Conservation (phyloP, 495 filamentous ascomycete genomes). For the Hypoxylon rickii region DNA sequence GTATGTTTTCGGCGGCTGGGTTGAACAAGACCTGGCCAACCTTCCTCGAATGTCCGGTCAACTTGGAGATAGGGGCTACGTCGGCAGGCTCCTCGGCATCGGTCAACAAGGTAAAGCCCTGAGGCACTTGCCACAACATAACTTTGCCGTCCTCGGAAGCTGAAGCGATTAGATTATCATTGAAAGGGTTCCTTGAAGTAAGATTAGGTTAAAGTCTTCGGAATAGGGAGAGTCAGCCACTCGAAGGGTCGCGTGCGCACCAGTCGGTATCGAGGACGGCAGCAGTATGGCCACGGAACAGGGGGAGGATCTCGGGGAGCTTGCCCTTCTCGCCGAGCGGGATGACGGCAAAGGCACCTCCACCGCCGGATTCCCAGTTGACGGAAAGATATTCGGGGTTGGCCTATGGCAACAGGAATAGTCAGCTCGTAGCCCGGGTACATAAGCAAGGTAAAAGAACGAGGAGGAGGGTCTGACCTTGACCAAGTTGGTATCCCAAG, state of each 20-base stretch:
- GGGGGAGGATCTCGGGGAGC: conserved; percentile 86
- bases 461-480: conserved; percentile 64
- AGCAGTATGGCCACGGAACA: conserved; percentile 95
- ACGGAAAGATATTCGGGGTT: conserved; percentile 96
- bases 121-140: conserved; percentile 93
- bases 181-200: conserved; percentile 83
- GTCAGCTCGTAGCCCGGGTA: conserved; percentile 33
- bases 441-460: background rate
- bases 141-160: conserved; percentile 96
- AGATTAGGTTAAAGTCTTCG: conserved; percentile 41
- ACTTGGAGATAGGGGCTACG: conserved; percentile 76
- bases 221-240: conserved; percentile 25
- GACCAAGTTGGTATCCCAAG: conserved; percentile 97
- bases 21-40: conserved; percentile 98
- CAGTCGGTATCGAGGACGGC: conserved; percentile 97
- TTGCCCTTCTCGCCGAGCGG: conserved; percentile 86
- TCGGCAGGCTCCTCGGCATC: conserved; percentile 83
- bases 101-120: conserved; percentile 80
- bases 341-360: conserved; percentile 96
- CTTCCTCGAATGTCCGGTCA: conserved; percentile 82
- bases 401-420: conserved; percentile 56
- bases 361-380: conserved; percentile 98
- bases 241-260: conserved; percentile 56
- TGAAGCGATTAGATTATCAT: conserved; percentile 89
- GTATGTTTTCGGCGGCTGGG: conserved; percentile 91